These are phyloP conservation scores for Aspergillus carbonarius DNA, from an alignment of 2,329 filamentous ascomycete genomes.

Conservation along the genomic window DNA sequence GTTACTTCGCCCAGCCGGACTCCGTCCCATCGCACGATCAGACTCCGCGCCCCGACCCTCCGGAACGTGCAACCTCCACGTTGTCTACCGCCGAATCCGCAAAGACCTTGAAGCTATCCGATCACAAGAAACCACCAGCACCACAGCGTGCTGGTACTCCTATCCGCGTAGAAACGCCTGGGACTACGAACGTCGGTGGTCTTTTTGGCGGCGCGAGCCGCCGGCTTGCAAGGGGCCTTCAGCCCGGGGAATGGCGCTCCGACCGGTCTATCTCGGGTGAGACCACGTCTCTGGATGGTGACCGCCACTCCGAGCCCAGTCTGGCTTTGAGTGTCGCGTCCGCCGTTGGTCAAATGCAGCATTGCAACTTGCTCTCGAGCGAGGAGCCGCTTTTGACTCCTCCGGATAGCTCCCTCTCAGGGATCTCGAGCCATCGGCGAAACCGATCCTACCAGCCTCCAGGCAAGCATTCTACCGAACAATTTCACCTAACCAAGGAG, in stretches of 20 bases:
- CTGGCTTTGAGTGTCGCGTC: conserved; percentile 46
- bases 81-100: conserved; percentile 49
- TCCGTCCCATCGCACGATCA: conserved; percentile 23
- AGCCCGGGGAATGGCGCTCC: conserved; percentile 39
- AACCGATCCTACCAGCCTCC: conserved; percentile 39
- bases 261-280: conserved; percentile 38
- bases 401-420: conserved; percentile 11
- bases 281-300: conserved; percentile 33
- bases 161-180: conserved; percentile 30
- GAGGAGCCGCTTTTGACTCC: conserved; percentile 16
- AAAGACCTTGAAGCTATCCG: conserved; percentile 44
- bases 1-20: conserved; percentile 37
- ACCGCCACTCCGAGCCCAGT: conserved; percentile 42
- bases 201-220: conserved; percentile 43
- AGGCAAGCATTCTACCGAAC: conserved; percentile 32
- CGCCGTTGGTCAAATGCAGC: conserved; percentile 44
- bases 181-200: conserved; percentile 36
- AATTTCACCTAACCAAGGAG: conserved; percentile 37
- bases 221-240: conserved; percentile 35
- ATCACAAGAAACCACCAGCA: conserved; percentile 23
- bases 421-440: conserved; percentile 32
- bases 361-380: conserved; percentile 37
- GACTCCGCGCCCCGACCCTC: conserved; percentile 37
- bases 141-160: conserved; percentile 29
- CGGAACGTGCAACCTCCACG: conserved; percentile 42